Conservation (phyloP, 352 stramenopile species). For the Phytopythium cucurbitacearum region DNA sequence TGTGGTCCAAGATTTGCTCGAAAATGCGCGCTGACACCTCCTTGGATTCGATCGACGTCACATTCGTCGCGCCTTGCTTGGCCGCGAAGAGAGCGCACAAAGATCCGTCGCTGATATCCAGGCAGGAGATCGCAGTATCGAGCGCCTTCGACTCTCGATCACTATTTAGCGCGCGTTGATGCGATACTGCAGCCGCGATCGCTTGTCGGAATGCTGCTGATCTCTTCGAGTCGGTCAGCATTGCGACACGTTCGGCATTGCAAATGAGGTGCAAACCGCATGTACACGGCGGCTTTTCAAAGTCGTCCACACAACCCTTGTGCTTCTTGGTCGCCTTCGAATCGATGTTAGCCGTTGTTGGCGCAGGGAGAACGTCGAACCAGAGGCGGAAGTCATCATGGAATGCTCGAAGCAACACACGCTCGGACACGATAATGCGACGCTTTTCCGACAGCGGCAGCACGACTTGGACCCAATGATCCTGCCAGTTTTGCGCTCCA, state of each 20-base stretch:
- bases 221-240: conserved; percentile 54
- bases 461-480: conserved; percentile 81
- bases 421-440: conserved; percentile 9
- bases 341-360: conserved; percentile 5
- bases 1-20: conserved; percentile 57
- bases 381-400: conserved; percentile 77
- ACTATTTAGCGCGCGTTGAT: neutral
- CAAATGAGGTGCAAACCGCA: conserved; percentile 76
- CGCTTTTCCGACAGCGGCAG: conserved; percentile 46
- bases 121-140: conserved; percentile 28
- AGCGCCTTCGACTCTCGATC: conserved; percentile 10
- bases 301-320: conserved; percentile 12
- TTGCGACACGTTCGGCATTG: conserved; percentile 74
- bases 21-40: conserved; percentile 76
- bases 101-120: conserved; percentile 80
- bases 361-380: conserved; percentile 50
- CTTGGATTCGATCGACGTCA: conserved; percentile 79
- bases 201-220: conserved; percentile 29
- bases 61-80: conserved; percentile 33
- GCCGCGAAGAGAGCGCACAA: conserved; percentile 59
- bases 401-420: conserved; percentile 44
- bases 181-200: conserved; percentile 30
- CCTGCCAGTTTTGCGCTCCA: conserved; percentile 71
- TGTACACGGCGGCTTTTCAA: conserved; percentile 44
- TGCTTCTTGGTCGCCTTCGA: conserved; percentile 29